phyloP scores from a whole-genome alignment of 2,329 filamentous ascomycete species.

The Neocatenulostroma microsporum region DNA sequence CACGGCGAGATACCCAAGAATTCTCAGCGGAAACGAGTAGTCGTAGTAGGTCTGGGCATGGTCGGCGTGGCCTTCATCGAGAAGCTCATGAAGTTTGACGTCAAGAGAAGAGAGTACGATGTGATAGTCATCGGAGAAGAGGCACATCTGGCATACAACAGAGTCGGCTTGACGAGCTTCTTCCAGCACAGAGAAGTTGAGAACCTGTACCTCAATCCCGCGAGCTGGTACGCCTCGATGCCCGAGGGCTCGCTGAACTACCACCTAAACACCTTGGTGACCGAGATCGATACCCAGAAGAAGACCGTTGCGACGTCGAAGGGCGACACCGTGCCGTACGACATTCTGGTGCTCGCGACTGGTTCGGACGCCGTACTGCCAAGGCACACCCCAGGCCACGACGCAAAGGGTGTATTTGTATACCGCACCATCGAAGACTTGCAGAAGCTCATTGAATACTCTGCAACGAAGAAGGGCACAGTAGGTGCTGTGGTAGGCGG shows the following conservation, averaged over 20 bases:
- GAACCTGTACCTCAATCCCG: constrained; percentile 78
- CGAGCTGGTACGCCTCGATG: constrained; percentile 68
- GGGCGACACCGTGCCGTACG: constrained; percentile 65
- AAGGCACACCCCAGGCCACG: constrained; percentile 63
- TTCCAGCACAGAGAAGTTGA: constrained; percentile 80
- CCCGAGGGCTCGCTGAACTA: constrained; percentile 62
- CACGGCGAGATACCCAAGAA: constrained; percentile 29
- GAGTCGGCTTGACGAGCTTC: constrained; percentile 80
- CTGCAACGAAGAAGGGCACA: constrained; percentile 57
- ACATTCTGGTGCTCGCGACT: constrained; percentile 75
- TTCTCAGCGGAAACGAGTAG: constrained; percentile 55
- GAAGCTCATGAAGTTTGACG: constrained; percentile 79
- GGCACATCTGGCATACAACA: constrained; percentile 79
- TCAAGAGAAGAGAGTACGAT: constrained; percentile 65
- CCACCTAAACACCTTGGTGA: constrained; percentile 67
- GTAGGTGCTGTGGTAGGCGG: constrained; percentile 74
- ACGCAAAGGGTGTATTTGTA: constrained; percentile 78
- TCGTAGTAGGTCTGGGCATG: constrained; percentile 86
- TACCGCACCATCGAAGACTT: constrained; percentile 82
- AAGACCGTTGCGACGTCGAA: constrained; percentile 65
- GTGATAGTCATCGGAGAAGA: constrained; percentile 84
- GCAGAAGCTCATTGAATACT: constrained; percentile 66
- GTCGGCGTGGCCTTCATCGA: constrained; percentile 58
- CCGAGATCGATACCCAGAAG: constrained; percentile 53
- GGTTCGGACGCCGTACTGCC: constrained; percentile 77